A percentile compares a stretch with the other conserved stretches of the same genome.
Evolutionary conservation across 495 filamentous ascomycete species (phyloP).

Genomic region (Neurospora sublineolata): DNA sequence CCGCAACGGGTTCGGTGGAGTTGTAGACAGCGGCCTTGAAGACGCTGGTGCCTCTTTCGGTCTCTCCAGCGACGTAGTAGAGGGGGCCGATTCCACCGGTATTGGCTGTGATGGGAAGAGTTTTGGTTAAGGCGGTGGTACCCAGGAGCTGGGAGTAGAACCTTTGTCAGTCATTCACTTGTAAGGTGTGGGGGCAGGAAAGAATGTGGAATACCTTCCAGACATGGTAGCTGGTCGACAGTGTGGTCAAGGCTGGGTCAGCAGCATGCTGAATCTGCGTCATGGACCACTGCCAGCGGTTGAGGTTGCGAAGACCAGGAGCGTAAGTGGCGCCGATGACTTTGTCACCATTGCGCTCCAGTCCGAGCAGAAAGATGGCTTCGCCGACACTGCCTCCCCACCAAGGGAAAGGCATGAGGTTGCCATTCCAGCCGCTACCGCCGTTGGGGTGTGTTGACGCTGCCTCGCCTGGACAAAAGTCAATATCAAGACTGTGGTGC

Average conservation of each 20-base stretch:
- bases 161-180: constrained; percentile 19
- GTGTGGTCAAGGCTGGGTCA: constrained; percentile 39
- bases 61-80: constrained; percentile 45
- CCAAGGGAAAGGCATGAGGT: constrained; percentile 26
- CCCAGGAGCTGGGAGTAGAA: constrained; percentile 35
- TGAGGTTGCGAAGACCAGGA: constrained; percentile 29
- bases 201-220: constrained; percentile 26
- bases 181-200: constrained; percentile 11
- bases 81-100: constrained; percentile 38
- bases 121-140: constrained; percentile 42
- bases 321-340: constrained; percentile 31
- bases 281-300: constrained; percentile 34
- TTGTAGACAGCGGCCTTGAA: constrained; percentile 63
- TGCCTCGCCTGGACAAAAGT: constrained; percentile 33
- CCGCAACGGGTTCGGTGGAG: constrained; percentile 33
- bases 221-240: constrained; percentile 30
- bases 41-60: constrained; percentile 25
- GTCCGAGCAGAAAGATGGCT: constrained; percentile 55
- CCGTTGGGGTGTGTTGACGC: constrained; percentile 43
- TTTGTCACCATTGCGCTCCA: constrained; percentile 53
- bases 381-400: constrained; percentile 54
- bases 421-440: constrained; percentile 34
- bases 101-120: constrained; percentile 33
- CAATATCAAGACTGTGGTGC: neutral
- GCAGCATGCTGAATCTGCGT: constrained; percentile 41